Conservation (phyloP, 2,329 filamentous ascomycete species). For the Aschersonia sp. region DNA sequence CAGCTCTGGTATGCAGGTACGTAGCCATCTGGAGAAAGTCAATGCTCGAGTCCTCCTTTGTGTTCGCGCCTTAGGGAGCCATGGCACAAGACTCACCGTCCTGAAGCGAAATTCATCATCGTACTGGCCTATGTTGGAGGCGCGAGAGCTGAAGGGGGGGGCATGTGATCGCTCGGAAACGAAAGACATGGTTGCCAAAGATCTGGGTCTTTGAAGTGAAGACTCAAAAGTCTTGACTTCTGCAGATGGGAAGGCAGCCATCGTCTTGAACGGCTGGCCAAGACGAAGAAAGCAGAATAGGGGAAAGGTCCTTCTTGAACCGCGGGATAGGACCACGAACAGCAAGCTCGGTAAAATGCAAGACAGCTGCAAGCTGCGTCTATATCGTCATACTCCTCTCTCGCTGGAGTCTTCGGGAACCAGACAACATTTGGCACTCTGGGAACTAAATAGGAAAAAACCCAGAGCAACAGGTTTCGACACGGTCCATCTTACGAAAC, state of each 20-base stretch:
- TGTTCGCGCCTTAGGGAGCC: neutral
- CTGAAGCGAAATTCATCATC: conserved; percentile 16
- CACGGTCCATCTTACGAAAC: neutral
- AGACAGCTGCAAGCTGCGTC: neutral
- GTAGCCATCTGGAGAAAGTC: conserved; percentile 12
- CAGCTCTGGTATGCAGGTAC: conserved; percentile 15
- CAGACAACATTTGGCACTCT: neutral
- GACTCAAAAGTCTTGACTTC: neutral
- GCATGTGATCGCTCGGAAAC: conserved; percentile 1
- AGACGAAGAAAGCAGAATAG: no score
- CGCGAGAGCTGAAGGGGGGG: neutral
- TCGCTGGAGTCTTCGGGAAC: neutral
- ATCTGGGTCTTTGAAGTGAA: conserved; percentile 3
- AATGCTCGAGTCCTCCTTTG: neutral
- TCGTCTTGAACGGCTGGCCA: neutral
- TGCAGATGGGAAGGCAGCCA: conserved; percentile 1
- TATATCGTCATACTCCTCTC: neutral
- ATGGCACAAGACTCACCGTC: conserved; percentile 10
- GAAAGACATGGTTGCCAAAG: conserved; percentile 2
- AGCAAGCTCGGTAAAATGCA: neutral
- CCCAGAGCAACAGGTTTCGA: neutral
- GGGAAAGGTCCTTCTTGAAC: no score
- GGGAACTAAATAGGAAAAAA: neutral
- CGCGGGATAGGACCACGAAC: no score
- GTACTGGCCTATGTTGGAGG: conserved; percentile 6